Conservation (phyloP, 345 rosid species). For the Gossypium australe region DNA sequence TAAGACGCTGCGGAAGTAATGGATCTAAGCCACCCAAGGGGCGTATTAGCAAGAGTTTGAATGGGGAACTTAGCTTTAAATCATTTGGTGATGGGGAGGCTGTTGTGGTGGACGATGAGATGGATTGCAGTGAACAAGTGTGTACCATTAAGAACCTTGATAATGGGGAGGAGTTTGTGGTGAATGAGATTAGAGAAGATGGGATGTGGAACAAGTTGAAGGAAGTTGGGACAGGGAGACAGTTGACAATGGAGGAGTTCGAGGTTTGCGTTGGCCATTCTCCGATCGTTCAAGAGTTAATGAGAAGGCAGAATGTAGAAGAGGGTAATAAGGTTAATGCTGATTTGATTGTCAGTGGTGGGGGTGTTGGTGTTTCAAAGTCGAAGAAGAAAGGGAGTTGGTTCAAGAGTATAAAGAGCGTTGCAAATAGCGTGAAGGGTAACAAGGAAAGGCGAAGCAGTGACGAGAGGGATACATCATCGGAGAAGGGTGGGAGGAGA, state of each 20-base stretch:
- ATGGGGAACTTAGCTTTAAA: conserved; percentile 6
- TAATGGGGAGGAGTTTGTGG: conserved; percentile 79
- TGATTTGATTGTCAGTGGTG: conserved; percentile 35
- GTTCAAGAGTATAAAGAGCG: conserved; percentile 75
- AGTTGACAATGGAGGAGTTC: conserved; percentile 93
- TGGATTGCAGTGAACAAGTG: conserved; percentile 34
- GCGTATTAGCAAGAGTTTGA: conserved; percentile 8
- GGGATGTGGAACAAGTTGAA: conserved; percentile 74
- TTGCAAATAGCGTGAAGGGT: conserved; percentile 59
- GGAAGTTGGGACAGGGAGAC: conserved; percentile 86
- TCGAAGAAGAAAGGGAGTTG: conserved; percentile 75
- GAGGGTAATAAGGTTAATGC: conserved; percentile 46
- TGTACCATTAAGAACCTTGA: conserved; percentile 84
- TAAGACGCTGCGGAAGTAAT: conserved; percentile 19
- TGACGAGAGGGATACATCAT: conserved; percentile 85
- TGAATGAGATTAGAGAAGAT: conserved; percentile 77
- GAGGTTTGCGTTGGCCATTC: conserved; percentile 87
- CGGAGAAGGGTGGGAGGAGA: conserved; percentile 88
- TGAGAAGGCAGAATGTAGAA: conserved; percentile 94
- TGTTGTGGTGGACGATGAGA: conserved; percentile 28
- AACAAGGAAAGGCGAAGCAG: conserved; percentile 78
- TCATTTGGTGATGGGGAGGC: conserved; percentile 26
- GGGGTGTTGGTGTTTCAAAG: conserved; percentile 35
- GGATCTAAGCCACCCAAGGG: conserved; percentile 33
- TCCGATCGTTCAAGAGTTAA: conserved; percentile 89